phyloP scores from a whole-genome alignment of 2,329 filamentous ascomycete genomes.

The Sordariomycetes sp. region DNA sequence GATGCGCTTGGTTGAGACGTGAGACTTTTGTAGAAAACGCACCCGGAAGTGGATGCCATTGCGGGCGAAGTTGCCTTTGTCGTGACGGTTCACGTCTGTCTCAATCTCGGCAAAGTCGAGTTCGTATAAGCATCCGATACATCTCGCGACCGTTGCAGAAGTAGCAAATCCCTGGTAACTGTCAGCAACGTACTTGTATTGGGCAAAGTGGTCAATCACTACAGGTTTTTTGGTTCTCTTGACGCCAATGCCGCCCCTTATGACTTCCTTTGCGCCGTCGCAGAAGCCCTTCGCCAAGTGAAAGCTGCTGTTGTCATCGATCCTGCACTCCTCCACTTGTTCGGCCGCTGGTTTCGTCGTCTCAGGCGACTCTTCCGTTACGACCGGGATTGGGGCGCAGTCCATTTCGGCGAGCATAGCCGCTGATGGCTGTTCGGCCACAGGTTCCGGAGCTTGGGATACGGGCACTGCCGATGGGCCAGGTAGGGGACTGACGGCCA shows the following conservation, averaged over 20 bases:
- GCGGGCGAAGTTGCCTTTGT: slow-evolving; percentile 34
- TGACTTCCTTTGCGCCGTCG: slow-evolving; percentile 40
- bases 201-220: slow-evolving; percentile 8
- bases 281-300: slow-evolving; percentile 46
- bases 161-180: slow-evolving; percentile 27
- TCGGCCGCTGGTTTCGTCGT: neutral
- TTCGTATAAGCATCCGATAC: slow-evolving; percentile 43
- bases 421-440: neutral
- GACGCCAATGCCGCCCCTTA: slow-evolving; percentile 37
- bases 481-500: neutral
- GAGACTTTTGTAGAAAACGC: slow-evolving; percentile 47
- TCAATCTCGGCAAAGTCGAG: slow-evolving; percentile 44
- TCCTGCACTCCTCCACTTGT: slow-evolving; percentile 19
- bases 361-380: slow-evolving; percentile 4
- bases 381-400: slow-evolving; percentile 6
- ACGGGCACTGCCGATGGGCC: neutral
- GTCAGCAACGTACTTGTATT: neutral
- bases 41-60: slow-evolving; percentile 39
- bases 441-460: neutral
- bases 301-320: slow-evolving; percentile 38
- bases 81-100: slow-evolving; percentile 37
- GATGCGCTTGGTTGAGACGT: slow-evolving; percentile 36
- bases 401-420: slow-evolving; percentile 1
- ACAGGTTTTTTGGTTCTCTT: slow-evolving; percentile 41
- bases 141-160: slow-evolving; percentile 36